phyloP scores from a whole-genome alignment of 768 basidiomycete species.

The Sarcodon sp. region DNA sequence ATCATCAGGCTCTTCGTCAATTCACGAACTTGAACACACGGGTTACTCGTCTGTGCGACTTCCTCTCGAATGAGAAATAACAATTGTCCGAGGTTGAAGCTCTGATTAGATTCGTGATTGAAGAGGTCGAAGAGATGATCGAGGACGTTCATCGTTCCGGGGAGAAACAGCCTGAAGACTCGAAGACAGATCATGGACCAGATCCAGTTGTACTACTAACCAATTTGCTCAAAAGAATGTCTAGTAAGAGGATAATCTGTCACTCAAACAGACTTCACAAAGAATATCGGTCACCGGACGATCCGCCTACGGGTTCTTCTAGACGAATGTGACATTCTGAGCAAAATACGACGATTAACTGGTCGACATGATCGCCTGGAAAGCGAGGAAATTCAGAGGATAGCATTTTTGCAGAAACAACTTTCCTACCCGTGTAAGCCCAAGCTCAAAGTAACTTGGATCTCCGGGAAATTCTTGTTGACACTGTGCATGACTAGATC shows the following conservation, averaged over 20 bases:
- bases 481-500: neutral
- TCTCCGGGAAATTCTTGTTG: neutral
- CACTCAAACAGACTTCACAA: neutral
- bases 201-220: neutral
- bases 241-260: slow-evolving; percentile 1
- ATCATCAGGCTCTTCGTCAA: too few species aligned
- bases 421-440: slow-evolving; percentile 6
- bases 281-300: slow-evolving; percentile 1
- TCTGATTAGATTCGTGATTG: slow-evolving; percentile 18
- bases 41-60: too few species aligned
- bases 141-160: slow-evolving; percentile 3
- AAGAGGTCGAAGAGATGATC: slow-evolving; percentile 17
- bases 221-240: slow-evolving; percentile 4
- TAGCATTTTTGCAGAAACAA: neutral
- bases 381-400: slow-evolving; percentile 6
- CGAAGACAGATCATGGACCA: neutral
- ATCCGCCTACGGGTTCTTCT: slow-evolving; percentile 7
- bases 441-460: neutral
- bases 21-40: too few species aligned
- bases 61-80: too few species aligned
- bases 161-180: neutral
- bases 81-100: slow-evolving; percentile 17
- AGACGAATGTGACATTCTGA: slow-evolving; percentile 2
- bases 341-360: slow-evolving; percentile 1
- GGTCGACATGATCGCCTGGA: neutral